phyloP scores from a whole-genome alignment of 2,329 filamentous ascomycete genomes.

The Dothiorella sarmentorum region DNA sequence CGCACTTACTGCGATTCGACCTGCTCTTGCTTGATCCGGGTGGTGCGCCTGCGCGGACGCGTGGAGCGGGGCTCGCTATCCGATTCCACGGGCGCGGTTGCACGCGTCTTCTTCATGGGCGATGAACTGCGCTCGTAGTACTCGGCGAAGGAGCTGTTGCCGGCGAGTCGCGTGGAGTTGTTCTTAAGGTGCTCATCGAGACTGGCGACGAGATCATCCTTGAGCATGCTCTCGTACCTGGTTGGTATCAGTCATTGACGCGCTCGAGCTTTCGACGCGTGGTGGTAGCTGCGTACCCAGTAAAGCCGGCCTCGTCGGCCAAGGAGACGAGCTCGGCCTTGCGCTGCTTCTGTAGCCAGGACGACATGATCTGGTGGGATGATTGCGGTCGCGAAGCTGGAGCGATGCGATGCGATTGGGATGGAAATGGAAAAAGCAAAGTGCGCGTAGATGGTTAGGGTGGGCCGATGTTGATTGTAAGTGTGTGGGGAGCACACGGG shows the following conservation, averaged over 20 bases:
- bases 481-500: neutral
- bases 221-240: slow-evolving; percentile 69
- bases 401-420: slow-evolving; percentile 16
- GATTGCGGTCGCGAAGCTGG: slow-evolving; percentile 5
- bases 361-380: slow-evolving; percentile 53
- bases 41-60: slow-evolving; percentile 24
- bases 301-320: slow-evolving; percentile 66
- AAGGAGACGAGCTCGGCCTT: slow-evolving; percentile 76
- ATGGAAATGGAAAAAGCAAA: neutral
- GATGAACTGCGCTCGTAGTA: slow-evolving; percentile 69
- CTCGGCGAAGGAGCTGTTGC: slow-evolving; percentile 63
- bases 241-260: slow-evolving; percentile 21
- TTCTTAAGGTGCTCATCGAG: slow-evolving; percentile 69
- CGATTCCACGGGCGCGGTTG: slow-evolving; percentile 37
- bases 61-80: slow-evolving; percentile 31
- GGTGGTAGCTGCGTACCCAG: slow-evolving; percentile 58
- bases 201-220: slow-evolving; percentile 71
- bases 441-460: slow-evolving; percentile 8
- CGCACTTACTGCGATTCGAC: slow-evolving; percentile 23
- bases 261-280: slow-evolving; percentile 6
- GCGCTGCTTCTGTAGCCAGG: slow-evolving; percentile 77
- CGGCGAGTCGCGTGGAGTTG: slow-evolving; percentile 63
- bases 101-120: slow-evolving; percentile 44
- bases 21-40: slow-evolving; percentile 36
- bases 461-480: neutral